These are phyloP conservation scores for Panellus pusillus DNA, from an alignment of 768 basidiomycete genomes.

Conservation along the genomic window DNA sequence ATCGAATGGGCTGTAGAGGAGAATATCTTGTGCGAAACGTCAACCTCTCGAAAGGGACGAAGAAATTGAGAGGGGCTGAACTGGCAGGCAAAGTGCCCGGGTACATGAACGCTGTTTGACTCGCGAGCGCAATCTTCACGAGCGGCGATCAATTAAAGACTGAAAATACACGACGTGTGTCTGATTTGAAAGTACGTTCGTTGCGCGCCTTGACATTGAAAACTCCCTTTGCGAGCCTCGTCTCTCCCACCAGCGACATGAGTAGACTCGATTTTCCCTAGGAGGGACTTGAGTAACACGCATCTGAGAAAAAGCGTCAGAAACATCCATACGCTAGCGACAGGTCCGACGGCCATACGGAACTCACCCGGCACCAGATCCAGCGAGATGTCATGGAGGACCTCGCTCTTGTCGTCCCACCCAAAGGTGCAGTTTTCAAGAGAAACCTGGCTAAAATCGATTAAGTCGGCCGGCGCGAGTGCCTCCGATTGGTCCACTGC, in stretches of 20 bases:
- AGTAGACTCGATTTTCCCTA: slow-evolving; percentile 11
- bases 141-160: neutral
- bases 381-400: neutral
- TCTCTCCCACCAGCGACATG: slow-evolving; percentile 9
- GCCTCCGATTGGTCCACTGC: no score
- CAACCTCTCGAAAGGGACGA: neutral
- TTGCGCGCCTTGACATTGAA: slow-evolving; percentile 1
- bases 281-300: neutral
- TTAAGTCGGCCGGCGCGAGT: neutral
- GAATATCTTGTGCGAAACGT: slow-evolving; percentile 1
- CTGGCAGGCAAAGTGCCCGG: slow-evolving; percentile 5
- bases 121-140: slow-evolving; percentile 5
- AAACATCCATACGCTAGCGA: slow-evolving; percentile 4
- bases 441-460: neutral
- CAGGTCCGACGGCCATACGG: slow-evolving; percentile 2
- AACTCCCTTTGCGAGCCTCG: slow-evolving; percentile 1
- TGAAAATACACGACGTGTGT: no score
- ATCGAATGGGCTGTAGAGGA: slow-evolving; percentile 4
- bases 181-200: neutral
- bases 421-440: neutral
- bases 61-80: neutral
- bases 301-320: neutral
- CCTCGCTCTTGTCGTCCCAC: neutral
- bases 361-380: neutral
- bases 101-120: slow-evolving; percentile 11